Conservation (phyloP, 1,284 basidiomycete species). For the Cutaneotrichosporon sp. region DNA sequence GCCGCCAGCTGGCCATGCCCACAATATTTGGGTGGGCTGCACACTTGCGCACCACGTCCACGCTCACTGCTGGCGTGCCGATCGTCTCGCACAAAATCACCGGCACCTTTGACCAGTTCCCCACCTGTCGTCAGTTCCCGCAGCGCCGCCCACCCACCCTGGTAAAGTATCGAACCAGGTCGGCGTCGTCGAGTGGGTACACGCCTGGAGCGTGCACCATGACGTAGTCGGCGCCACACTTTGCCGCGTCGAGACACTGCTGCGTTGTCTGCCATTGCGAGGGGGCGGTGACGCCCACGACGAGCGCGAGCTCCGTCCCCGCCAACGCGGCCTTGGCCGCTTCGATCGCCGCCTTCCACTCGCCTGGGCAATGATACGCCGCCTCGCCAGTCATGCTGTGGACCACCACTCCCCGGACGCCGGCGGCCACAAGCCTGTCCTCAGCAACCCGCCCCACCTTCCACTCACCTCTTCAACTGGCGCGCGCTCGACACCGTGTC, state of each 20-base stretch:
- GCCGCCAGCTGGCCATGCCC: neutral
- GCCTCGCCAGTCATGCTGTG: neutral
- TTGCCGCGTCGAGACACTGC: neutral
- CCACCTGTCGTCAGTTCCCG: neutral
- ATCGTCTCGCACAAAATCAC: neutral
- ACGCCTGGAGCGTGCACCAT: neutral
- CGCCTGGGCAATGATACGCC: neutral
- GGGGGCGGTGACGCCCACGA: neutral
- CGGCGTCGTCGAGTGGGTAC: neutral
- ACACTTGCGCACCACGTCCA: neutral
- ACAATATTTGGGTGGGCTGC: neutral
- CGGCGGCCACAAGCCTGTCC: neutral
- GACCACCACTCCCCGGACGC: neutral
- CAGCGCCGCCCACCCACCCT: neutral
- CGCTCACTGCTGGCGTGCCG: neutral
- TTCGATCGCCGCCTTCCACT: neutral
- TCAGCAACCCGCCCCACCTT: no score
- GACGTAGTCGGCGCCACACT: neutral
- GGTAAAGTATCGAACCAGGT: neutral
- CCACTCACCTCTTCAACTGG: neutral
- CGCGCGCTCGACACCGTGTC: neutral
- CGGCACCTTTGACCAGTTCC: constrained; percentile 1
- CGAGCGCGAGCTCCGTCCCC: neutral
- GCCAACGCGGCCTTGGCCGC: neutral
- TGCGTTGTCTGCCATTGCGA: neutral